Evolutionary conservation across 805 yeast species (phyloP), one percentile per base, ranked within the genome.

Genomic region (Saccharomyces jurei): DNA sequence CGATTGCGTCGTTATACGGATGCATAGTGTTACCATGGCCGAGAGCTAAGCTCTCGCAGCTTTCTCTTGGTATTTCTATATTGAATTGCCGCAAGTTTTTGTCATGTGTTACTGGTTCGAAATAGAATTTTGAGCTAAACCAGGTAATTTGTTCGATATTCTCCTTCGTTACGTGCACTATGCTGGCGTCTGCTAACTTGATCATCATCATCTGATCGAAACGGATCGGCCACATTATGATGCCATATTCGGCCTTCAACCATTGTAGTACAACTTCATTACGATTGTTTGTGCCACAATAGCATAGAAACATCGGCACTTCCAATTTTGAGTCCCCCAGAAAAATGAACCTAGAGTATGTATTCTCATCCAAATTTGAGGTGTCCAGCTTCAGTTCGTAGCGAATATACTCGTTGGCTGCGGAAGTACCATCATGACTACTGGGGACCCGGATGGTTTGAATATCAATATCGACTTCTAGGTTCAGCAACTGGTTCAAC

Each of bases 121-220:
- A 69, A 8, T 56, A 44, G 6, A 71, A 50, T 44, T 63, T 67
- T 6, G 71, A 60, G 54, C 69, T 65, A 26, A 68, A 70, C 50
- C 63, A 55, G 14, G 57, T 51, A 4, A 48, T 21, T 25, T 52
- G 44, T 21, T 36, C 44, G 58, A 22, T 49, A 29, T 50, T n/a
- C 58, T 54, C 32, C 57, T 61, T 3, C 17, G 41, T 6, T 56
- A 56, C 3, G 58, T 36, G 62, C 6, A 52, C 52, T 8, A 64
- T 55, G 3, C 65, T 56, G 6, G 60, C 53, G 36, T 69, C 70
- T 22, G 69, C 57, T 4, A 67, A 55, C 0, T 52, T 60, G 11
- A 67, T 55, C 56, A 70, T 65, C 29, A 60, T 55, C 3, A 49
- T 46, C 2, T 65, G 59, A 22, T 62, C 62, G 41, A 72, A 64